Base-by-base conservation (phyloP, 805 yeast species). In the Myxozyma melibiosi region DNA sequence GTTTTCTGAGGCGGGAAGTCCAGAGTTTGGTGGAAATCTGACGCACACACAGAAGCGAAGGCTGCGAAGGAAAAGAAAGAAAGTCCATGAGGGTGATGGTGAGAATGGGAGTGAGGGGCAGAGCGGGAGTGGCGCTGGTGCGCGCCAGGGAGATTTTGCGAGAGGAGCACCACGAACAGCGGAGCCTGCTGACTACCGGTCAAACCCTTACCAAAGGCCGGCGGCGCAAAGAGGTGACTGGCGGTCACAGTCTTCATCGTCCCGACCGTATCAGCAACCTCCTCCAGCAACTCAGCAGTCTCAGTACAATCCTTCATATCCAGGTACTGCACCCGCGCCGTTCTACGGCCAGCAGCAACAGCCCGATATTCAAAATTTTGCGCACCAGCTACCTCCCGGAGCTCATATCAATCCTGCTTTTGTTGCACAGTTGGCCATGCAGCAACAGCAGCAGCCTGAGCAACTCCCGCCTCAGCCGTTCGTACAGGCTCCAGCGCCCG, bases 331-430 rank as follows among this genome's bases (percentile, higher is more conserved):
- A n/a, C n/a, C n/a, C n/a, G n/a, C n/a, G n/a, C n/a, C n/a, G n/a
- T n/a, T n/a, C n/a, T n/a, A n/a, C n/a, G n/a, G n/a, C n/a, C n/a
- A n/a, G n/a, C n/a, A n/a, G n/a, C 51, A 34, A 47, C 38, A 46
- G 25, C 24, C 31, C 16, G 16, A 45, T 35, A 7, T 41, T 20
- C 52, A 51, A 25, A 39, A 25, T 35, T 30, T 57, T n/a, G 30
- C 55, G 20, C 57, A 51, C 25, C 55, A 49, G 13, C 43, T 58
- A n/a, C 55, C 63, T 9, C 52, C 62, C 6, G 61, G 63, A 16
- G 58, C 62, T 8, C 61, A 59, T 46, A 51, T 59, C 28, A 59
- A 59, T 42, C 63, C 65, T 9, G 63, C 65, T 14, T 58, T 59
- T 40, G 42, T 59, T 18, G 51, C 58, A 7, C 61, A 59, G 31